Evolutionary conservation across 306 rosid genomes (phyloP).

Genomic region (Cucurbita argyrosperma): DNA sequence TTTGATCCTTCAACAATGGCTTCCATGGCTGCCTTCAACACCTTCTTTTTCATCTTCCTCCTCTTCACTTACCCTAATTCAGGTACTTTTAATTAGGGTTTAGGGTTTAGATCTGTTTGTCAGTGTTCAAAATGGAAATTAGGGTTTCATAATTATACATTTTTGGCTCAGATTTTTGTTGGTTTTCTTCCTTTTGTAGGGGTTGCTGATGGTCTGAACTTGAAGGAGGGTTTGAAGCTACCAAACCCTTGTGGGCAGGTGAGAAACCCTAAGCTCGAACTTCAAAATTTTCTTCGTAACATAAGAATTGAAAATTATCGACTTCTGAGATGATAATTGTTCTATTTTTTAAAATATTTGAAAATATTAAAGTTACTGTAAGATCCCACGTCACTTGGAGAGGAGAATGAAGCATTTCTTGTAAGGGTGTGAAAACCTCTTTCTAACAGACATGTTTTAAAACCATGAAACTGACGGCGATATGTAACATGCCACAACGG

Average conservation of each 20-base stretch:
- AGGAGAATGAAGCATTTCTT: no score
- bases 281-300: no score
- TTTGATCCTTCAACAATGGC: background rate
- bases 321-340: no score
- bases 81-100: background rate
- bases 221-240: background rate
- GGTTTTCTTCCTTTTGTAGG: background rate
- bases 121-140: background rate
- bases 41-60: background rate
- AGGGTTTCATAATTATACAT: background rate
- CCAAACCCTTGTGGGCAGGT: background rate
- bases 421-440: no score
- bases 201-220: background rate
- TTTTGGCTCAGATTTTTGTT: no score
- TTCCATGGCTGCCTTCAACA: background rate
- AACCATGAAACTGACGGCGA: no score
- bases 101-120: background rate
- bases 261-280: background rate
- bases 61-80: background rate
- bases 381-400: no score
- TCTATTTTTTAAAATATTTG: no score
- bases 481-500: no score
- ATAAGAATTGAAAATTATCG: no score
- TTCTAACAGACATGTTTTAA: no score
- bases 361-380: no score